Percentiles rank a stretch among this genome's conserved stretches.
Conservation (phyloP, 306 rosid species). For the Lathyrus aphaca region DNA sequence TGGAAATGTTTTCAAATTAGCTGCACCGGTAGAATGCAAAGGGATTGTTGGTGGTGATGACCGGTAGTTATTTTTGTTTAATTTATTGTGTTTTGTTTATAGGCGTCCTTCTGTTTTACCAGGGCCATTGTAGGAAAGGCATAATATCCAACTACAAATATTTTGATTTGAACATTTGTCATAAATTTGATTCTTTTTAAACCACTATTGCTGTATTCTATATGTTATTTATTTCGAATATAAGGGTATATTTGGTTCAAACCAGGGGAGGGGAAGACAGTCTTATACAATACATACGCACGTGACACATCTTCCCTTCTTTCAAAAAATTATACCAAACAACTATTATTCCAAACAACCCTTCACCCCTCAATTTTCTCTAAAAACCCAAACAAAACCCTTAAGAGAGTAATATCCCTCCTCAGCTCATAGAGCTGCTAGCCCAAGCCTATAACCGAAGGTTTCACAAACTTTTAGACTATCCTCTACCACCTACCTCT, state of each 20-base stretch:
- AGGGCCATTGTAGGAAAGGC: background rate
- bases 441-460: background rate
- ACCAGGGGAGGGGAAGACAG: no score
- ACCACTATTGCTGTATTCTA: constrained; percentile 12
- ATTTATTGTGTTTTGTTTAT: constrained; percentile 2
- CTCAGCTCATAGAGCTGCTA: background rate
- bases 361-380: background rate
- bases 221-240: constrained; percentile 7
- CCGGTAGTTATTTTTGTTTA: constrained; percentile 57
- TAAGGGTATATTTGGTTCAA: background rate
- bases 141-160: constrained; percentile 11
- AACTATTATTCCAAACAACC: no score
- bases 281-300: no score
- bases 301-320: no score
- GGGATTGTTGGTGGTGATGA: constrained; percentile 99
- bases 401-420: background rate
- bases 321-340: no score
- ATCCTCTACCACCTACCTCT: background rate
- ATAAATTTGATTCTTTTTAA: constrained; percentile 4
- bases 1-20: constrained; percentile 83
- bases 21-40: constrained; percentile 99
- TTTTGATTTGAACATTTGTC: constrained; percentile 22
- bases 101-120: constrained; percentile 10
- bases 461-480: constrained; percentile 2
- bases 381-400: background rate